Conservation (phyloP, 805 yeast genomes). For the Candida quercuum region DNA sequence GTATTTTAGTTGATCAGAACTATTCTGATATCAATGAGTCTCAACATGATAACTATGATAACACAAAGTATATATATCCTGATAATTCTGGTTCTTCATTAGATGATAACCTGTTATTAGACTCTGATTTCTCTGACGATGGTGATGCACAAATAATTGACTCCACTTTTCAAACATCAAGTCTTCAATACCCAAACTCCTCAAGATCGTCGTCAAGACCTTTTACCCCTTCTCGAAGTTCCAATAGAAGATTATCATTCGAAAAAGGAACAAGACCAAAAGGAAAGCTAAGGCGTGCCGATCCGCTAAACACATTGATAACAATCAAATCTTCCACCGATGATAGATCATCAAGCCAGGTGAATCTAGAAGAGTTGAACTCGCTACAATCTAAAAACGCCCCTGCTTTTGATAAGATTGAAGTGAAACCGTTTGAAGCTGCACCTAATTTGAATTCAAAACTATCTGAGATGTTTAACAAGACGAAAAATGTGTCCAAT, state of each 20-base stretch:
- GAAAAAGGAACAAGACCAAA: constrained; percentile 12
- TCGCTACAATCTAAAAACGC: neutral
- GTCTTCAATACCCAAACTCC: constrained; percentile 18
- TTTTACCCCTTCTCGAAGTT: constrained; percentile 9
- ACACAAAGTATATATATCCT: constrained; percentile 12
- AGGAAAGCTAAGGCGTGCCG: constrained; percentile 14
- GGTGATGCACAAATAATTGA: constrained; percentile 34
- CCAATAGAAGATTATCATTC: constrained; percentile 17
- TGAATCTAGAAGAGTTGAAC: constrained; percentile 3
- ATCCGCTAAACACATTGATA: constrained; percentile 9
- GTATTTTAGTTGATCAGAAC: constrained; percentile 19
- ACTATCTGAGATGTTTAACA: constrained; percentile 39
- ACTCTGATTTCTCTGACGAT: constrained; percentile 32
- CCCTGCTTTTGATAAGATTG: constrained; percentile 6
- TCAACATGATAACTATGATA: constrained; percentile 10
- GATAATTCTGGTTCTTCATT: constrained; percentile 25
- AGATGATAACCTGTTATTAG: constrained; percentile 21
- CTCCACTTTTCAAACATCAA: constrained; percentile 31
- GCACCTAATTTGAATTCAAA: too few species aligned
- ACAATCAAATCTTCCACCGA: neutral
- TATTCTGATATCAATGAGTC: constrained; percentile 21
- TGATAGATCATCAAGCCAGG: too few species aligned
- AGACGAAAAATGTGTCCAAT: constrained; percentile 18
- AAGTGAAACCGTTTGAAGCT: too few species aligned
- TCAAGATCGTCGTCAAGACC: constrained; percentile 10